Conservation (phyloP, 2,329 filamentous ascomycete genomes). For the Stemphylium vesicarium region DNA sequence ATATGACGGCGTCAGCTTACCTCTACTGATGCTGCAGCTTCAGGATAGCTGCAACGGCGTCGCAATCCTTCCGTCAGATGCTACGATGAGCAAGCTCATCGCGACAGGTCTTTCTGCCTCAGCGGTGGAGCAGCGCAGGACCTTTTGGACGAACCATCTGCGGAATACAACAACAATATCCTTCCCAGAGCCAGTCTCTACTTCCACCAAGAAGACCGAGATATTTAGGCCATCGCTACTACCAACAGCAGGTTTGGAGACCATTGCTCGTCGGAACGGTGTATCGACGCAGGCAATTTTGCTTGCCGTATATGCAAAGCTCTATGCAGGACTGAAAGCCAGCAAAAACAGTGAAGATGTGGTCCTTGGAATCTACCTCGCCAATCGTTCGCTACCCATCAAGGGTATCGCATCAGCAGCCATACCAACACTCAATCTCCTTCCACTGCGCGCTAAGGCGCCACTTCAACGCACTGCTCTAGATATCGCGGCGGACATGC, state of each 20-base stretch:
- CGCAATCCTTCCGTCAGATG: constrained; percentile 18
- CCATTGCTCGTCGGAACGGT: constrained; percentile 56
- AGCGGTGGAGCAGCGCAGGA: constrained; percentile 34
- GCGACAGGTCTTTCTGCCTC: constrained; percentile 20
- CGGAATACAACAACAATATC: constrained; percentile 10
- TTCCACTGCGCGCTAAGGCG: constrained; percentile 69
- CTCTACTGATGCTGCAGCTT: constrained; percentile 64
- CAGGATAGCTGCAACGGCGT: constrained; percentile 50
- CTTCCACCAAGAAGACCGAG: constrained; percentile 43
- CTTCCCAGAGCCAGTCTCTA: constrained; percentile 32
- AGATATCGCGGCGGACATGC: constrained; percentile 66
- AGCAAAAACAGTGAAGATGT: constrained; percentile 49
- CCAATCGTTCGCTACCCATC: constrained; percentile 69
- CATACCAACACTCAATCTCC: constrained; percentile 78
- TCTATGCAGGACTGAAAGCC: constrained; percentile 49
- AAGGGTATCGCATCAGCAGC: constrained; percentile 58
- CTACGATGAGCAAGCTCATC: constrained; percentile 53
- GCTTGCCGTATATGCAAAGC: constrained; percentile 71
- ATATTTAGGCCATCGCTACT: constrained; percentile 60
- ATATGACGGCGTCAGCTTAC: constrained; percentile 84
- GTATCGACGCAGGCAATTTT: constrained; percentile 76
- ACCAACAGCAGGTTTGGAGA: constrained; percentile 50
- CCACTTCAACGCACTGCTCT: constrained; percentile 47
- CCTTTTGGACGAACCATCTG: constrained; percentile 62
- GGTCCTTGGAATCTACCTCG: constrained; percentile 80